Evolutionary conservation across 352 stramenopile genomes (phyloP).

Genomic region (Phytopythium sindhum): DNA sequence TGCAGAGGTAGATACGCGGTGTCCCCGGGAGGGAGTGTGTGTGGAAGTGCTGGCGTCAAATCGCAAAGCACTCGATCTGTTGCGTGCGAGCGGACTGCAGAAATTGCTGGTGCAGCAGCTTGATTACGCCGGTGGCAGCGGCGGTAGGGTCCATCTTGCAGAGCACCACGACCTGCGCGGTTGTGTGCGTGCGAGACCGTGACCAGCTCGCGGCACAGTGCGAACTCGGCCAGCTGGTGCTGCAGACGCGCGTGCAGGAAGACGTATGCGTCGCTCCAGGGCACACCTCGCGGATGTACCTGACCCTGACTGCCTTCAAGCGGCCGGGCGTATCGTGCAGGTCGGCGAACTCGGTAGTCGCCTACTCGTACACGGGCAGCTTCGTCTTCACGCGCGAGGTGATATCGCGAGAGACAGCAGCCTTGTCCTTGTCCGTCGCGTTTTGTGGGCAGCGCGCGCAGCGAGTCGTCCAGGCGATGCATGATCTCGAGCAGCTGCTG

Average conservation of each 20-base stretch:
- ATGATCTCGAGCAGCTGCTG: slow-evolving; percentile 96
- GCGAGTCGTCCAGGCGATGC: slow-evolving; percentile 95
- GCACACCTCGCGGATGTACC: slow-evolving; percentile 97
- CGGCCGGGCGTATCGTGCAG: slow-evolving; percentile 99
- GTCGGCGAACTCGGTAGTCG: slow-evolving; percentile 99
- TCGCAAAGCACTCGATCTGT: no score
- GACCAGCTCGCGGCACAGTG: slow-evolving; percentile 71
- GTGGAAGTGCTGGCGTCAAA: no score
- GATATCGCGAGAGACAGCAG: slow-evolving; percentile 89
- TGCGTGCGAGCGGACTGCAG: no score
- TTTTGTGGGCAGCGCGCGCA: slow-evolving; percentile 79
- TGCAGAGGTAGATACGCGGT: no score
- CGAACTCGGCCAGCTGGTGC: slow-evolving; percentile 96
- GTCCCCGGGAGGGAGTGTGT: no score
- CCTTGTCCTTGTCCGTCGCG: slow-evolving; percentile 39
- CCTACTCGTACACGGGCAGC: slow-evolving; percentile 96
- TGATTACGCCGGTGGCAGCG: slow-evolving; percentile 77
- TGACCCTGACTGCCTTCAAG: slow-evolving; percentile 98
- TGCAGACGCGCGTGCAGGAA: slow-evolving; percentile 99
- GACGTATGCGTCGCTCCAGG: slow-evolving; percentile 92
- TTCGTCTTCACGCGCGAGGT: slow-evolving; percentile 90
- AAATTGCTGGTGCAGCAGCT: slow-evolving; percentile 80
- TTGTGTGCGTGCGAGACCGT: slow-evolving; percentile 40
- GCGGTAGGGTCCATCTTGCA: slow-evolving; percentile 79
- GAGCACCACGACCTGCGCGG: slow-evolving; percentile 72